Conservation (phyloP, 1,284 basidiomycete species). For the Prillingera fragicola region DNA sequence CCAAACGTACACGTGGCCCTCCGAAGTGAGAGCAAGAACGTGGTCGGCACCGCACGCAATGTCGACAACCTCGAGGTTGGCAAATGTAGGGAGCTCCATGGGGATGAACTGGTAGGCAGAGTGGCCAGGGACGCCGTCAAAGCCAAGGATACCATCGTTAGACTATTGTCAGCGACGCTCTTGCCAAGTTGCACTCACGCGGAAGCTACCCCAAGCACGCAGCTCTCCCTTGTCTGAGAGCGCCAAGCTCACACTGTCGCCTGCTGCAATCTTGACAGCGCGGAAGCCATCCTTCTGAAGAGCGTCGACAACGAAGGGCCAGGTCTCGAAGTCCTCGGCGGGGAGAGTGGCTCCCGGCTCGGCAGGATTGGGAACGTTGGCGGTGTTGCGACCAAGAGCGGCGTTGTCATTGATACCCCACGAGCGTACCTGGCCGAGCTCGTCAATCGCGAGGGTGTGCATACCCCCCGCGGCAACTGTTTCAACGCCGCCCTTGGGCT, state of each 20-base stretch:
- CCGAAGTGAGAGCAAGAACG: slow-evolving; percentile 74
- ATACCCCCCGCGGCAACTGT: slow-evolving; percentile 71
- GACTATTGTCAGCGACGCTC: slow-evolving; percentile 36
- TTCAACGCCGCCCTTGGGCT: slow-evolving; percentile 62
- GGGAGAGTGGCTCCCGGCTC: slow-evolving; percentile 59
- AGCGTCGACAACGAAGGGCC: slow-evolving; percentile 66
- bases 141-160: slow-evolving; percentile 79
- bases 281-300: slow-evolving; percentile 69
- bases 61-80: slow-evolving; percentile 56
- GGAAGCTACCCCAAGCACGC: slow-evolving; percentile 85
- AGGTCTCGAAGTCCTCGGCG: slow-evolving; percentile 70
- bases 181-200: slow-evolving; percentile 55
- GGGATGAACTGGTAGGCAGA: slow-evolving; percentile 49
- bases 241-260: slow-evolving; percentile 78
- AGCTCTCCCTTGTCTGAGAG: slow-evolving; percentile 71
- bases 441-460: slow-evolving; percentile 77
- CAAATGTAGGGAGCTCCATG: slow-evolving; percentile 47
- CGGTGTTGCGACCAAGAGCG: slow-evolving; percentile 75
- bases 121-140: slow-evolving; percentile 58
- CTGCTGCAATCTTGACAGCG: slow-evolving; percentile 72
- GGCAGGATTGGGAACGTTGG: slow-evolving; percentile 58
- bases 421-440: slow-evolving; percentile 73
- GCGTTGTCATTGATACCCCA: slow-evolving; percentile 92
- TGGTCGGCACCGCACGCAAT: slow-evolving; percentile 81
- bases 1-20: slow-evolving; percentile 70